Conservation (phyloP, 495 filamentous ascomycete species). For the Talaromyces trachyspermus region DNA sequence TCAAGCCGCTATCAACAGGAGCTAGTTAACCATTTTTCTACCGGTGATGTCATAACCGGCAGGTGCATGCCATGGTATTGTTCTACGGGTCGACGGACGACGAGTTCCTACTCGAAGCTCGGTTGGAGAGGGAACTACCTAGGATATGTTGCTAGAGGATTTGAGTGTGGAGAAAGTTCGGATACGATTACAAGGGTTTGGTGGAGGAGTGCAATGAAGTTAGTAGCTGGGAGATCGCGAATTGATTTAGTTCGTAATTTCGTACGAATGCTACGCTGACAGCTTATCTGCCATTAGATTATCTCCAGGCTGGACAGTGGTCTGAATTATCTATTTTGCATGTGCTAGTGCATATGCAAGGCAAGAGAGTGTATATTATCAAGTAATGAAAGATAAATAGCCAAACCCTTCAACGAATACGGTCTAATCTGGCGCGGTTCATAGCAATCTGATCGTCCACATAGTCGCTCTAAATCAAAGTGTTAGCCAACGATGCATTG, state of each 20-base stretch:
- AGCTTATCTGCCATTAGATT: too few relatives aligned
- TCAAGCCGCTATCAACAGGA: too few relatives aligned
- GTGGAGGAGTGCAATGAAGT: conserved; percentile 47
- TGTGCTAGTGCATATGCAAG: too few relatives aligned
- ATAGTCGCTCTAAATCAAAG: conserved; percentile 47
- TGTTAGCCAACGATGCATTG: conserved; percentile 26
- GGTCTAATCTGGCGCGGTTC: conserved; percentile 58
- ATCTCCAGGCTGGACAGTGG: too few relatives aligned
- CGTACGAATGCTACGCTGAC: not conserved
- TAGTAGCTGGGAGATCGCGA: not conserved
- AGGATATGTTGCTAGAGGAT: conserved; percentile 63
- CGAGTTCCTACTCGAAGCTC: too few relatives aligned
- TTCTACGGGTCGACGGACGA: too few relatives aligned
- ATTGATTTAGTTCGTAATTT: not conserved
- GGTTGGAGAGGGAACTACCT: too few relatives aligned
- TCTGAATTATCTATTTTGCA: too few relatives aligned
- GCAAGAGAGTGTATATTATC: too few relatives aligned
- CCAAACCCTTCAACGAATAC: conserved; percentile 50
- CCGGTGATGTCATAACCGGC: too few relatives aligned
- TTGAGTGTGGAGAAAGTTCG: conserved; percentile 45
- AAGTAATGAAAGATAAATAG: too few relatives aligned
- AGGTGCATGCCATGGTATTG: too few relatives aligned
- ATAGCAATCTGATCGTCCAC: conserved; percentile 66
- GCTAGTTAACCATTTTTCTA: conserved; percentile 51
- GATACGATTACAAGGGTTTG: conserved; percentile 56